Base-by-base conservation (phyloP, 2,329 filamentous ascomycete species). In the Coniochaeta pulveracea region DNA sequence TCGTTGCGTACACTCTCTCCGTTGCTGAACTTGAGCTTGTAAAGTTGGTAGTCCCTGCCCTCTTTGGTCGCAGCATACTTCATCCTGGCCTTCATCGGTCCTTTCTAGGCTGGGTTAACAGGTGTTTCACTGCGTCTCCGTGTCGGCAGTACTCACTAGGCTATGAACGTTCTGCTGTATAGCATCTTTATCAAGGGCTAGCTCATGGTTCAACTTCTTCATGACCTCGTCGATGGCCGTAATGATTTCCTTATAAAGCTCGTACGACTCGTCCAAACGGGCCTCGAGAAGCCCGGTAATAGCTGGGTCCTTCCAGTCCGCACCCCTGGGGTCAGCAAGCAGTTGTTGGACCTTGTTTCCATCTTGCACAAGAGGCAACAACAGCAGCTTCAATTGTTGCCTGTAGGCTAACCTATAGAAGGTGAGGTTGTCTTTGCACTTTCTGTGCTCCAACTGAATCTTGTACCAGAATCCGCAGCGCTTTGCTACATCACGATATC, bases 21-120 rank as follows among this genome's bases (percentile, higher is more conserved):
- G 17, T 43, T 46, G 36, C 38, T 42, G 17, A 50, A 49, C 23
- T 44, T 49, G 19, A 49, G 1, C 10, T 37, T 42, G 32, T 39
- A 46, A 1, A 38, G 9, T 29, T 46, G 40, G 19, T 38, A 47
- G 3, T 21, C 26, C 5, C 26, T 10, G 8, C 35, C 27, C 4
- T 43, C 37, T 26, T 36, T 43, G 7, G 27, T 38, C 11, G 33
- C 15, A 2, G 30, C 28, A 18, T 17, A 16, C 10, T 33, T 39
- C n/a, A 36, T 3, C 8, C 32, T 23, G 9, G 18, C 14, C 29
- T 27, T 5, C 3, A 29, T 12, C 14, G 15, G 15, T n/a, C 16
- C 26, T 29, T 29, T 29, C 26, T 29, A 11, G n/a, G 6, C 6
- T 11, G 4, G 6, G 12, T 29, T 14, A 29, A 6, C 12, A 29